phyloP scores from a whole-genome alignment of 129 eudicot genomes.

The Lactuca saligna region DNA sequence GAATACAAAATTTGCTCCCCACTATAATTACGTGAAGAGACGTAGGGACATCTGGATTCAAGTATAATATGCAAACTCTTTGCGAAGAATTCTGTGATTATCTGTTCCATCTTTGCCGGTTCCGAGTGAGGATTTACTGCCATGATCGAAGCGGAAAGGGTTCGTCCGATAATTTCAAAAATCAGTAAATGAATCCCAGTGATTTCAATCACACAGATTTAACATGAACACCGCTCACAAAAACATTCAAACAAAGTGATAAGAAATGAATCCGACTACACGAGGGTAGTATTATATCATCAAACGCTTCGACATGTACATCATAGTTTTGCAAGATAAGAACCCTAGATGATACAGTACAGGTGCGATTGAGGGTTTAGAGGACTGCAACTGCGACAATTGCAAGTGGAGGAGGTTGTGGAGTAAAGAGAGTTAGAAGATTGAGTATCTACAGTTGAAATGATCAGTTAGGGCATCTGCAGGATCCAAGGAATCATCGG shows the following conservation, averaged over 20 bases:
- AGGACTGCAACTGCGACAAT: neutral
- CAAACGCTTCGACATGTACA: conserved; percentile 22
- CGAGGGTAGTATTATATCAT: conserved; percentile 14
- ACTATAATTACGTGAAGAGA: conserved; percentile 73
- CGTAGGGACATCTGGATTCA: conserved; percentile 75
- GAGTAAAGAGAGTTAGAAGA: neutral
- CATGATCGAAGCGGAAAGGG: conserved; percentile 8
- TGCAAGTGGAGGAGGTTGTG: neutral
- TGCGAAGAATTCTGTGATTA: conserved; percentile 74
- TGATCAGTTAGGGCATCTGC: conserved; percentile 11
- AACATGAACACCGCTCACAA: conserved; percentile 4
- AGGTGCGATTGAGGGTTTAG: conserved; percentile 14
- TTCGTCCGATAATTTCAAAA: neutral
- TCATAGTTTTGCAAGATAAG: neutral
- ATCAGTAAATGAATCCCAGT: neutral
- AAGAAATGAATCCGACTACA: conserved; percentile 20
- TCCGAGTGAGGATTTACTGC: conserved; percentile 58
- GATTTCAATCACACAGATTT: conserved; percentile 3
- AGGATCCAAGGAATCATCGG: conserved; percentile 29
- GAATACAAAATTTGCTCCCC: conserved; percentile 71
- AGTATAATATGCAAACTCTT: conserved; percentile 82
- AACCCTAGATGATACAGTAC: conserved; percentile 25
- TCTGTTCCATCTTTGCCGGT: conserved; percentile 77
- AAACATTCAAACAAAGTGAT: conserved; percentile 2
- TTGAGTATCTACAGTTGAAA: conserved; percentile 12